Conservation (phyloP, 257 asterid species). For the Primulina tabacum region DNA sequence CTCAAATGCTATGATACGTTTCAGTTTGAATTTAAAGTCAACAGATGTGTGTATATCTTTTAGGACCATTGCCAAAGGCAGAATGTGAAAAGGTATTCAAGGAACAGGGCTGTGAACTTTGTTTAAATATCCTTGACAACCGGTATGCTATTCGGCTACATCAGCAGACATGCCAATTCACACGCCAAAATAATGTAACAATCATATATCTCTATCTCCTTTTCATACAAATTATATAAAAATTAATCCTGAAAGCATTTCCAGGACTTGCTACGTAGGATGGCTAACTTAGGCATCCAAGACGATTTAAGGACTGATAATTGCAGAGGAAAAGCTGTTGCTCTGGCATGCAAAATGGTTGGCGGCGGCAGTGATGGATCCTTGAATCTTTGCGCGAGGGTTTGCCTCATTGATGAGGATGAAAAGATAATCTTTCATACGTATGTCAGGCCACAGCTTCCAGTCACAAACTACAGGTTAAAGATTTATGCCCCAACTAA, state of each 20-base stretch:
- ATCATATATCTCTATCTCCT: constrained; percentile 3
- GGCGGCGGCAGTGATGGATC: constrained; percentile 96
- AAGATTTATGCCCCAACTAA: not conserved
- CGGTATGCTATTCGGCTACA: constrained; percentile 53
- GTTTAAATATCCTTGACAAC: constrained; percentile 50
- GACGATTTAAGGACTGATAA: constrained; percentile 72
- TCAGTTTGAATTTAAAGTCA: constrained; percentile 1
- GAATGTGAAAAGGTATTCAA: constrained; percentile 91
- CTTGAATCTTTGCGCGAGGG: constrained; percentile 79
- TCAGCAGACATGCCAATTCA: constrained; percentile 58
- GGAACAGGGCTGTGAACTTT: constrained; percentile 78
- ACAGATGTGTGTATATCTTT: constrained; percentile 20
- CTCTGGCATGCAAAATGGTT: constrained; percentile 90
- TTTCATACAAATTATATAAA: not conserved
- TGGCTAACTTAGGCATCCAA: constrained; percentile 75
- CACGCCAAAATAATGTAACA: constrained; percentile 62
- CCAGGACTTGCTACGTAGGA: constrained; percentile 60
- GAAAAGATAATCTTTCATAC: constrained; percentile 70
- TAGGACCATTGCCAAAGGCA: constrained; percentile 90
- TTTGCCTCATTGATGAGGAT: constrained; percentile 70
- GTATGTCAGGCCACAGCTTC: constrained; percentile 70
- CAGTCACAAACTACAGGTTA: constrained; percentile 81
- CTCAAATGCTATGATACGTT: constrained; percentile 2
- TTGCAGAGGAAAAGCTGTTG: constrained; percentile 59
- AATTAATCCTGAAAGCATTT: constrained; percentile 6